Evolutionary conservation across 148 eudicot genomes (phyloP).

Genomic region (Simmondsia chinensis): DNA sequence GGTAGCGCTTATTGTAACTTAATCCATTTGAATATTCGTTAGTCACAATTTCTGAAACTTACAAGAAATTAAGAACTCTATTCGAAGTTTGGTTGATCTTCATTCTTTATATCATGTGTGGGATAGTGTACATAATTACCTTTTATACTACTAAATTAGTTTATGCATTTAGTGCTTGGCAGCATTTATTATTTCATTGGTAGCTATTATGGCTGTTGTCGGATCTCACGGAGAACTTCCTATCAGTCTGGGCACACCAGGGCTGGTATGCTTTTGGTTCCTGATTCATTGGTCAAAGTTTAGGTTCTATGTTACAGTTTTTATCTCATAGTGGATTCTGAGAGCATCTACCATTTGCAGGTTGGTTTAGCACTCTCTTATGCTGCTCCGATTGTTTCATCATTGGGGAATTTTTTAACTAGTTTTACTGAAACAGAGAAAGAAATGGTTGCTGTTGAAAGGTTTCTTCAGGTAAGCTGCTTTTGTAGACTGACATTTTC

Average conservation of each 20-base stretch:
- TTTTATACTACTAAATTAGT: conserved; percentile 10
- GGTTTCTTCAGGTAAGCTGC: conserved; percentile 62
- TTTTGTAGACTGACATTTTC: not conserved
- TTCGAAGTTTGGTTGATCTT: too few species aligned
- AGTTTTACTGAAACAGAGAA: conserved; percentile 97
- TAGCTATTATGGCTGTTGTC: conserved; percentile 74
- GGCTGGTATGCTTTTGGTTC: conserved; percentile 48
- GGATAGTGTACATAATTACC: not conserved
- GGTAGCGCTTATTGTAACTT: too few species aligned
- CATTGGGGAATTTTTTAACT: conserved; percentile 79
- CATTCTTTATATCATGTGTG: too few species aligned
- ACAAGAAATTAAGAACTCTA: too few species aligned
- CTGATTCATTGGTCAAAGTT: not conserved
- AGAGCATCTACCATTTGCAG: conserved; percentile 23
- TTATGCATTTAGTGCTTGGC: conserved; percentile 60
- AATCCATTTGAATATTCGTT: too few species aligned
- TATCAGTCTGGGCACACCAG: conserved; percentile 79
- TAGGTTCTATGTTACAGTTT: not conserved
- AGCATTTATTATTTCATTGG: conserved; percentile 71
- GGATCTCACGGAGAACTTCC: conserved; percentile 61
- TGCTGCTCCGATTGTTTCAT: conserved; percentile 88
- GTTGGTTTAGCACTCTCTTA: conserved; percentile 95
- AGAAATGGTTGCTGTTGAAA: conserved; percentile 97
- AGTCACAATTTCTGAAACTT: too few species aligned
- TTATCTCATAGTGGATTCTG: conserved; percentile 2